A percentile compares a stretch with the other conserved stretches of the same genome.
Conservation (phyloP, 2,329 filamentous ascomycete species). For the Juglanconis sp. region DNA sequence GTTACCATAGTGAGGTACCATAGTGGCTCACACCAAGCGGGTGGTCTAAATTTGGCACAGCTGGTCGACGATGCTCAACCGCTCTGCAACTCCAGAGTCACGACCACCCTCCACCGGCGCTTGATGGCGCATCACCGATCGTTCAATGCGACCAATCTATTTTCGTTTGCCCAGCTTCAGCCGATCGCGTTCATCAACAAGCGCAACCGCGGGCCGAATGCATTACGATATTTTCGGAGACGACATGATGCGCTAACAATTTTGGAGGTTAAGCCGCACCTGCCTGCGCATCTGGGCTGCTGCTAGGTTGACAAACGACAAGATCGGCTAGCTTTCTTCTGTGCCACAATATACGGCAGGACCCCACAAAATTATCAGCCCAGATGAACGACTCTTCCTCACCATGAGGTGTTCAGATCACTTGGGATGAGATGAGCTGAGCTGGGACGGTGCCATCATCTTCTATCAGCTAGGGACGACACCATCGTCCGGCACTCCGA, state of each 20-base stretch:
- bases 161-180: not conserved
- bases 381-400: not conserved
- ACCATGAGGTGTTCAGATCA: not conserved
- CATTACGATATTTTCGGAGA: not conserved
- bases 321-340: not conserved
- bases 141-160: slow-evolving; percentile 10
- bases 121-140: slow-evolving; percentile 7
- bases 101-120: slow-evolving; percentile 10
- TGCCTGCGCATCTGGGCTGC: not conserved
- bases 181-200: slow-evolving; percentile 2
- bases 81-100: not conserved
- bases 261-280: not conserved
- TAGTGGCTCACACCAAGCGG: not conserved
- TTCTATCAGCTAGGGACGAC: not conserved
- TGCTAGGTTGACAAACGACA: not conserved
- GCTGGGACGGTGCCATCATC: not conserved
- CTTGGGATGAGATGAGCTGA: not conserved
- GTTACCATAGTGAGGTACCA: too few species aligned
- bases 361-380: not conserved
- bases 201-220: slow-evolving; percentile 4
- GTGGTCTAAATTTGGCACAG: slow-evolving; percentile 16
- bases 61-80: not conserved
- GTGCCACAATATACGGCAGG: slow-evolving; percentile 8
- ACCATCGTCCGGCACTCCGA: not conserved
- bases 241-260: slow-evolving; percentile 11